A percentile compares a stretch with the other conserved stretches of the same genome.
These are phyloP conservation scores for Aspergillus proliferans DNA, from an alignment of 2,329 filamentous ascomycete genomes.

Conservation along the genomic window DNA sequence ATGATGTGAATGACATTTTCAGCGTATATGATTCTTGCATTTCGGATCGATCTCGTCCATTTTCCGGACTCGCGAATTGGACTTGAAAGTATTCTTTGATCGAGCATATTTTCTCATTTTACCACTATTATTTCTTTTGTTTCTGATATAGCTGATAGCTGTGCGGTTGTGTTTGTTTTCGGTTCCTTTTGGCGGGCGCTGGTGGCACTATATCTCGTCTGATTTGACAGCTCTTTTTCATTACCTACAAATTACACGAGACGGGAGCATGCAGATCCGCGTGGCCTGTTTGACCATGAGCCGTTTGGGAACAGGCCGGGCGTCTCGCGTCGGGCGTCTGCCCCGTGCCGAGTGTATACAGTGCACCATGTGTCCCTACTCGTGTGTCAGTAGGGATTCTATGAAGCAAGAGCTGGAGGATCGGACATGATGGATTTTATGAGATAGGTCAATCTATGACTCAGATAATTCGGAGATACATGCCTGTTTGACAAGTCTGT, in stretches of 20 bases:
- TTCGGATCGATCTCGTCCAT: background rate
- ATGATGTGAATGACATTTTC: conserved; percentile 18
- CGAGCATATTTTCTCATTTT: too few species aligned
- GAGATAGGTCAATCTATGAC: too few species aligned
- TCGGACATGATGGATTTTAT: background rate
- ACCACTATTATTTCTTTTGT: background rate
- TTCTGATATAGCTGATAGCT: background rate
- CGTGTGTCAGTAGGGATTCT: too few species aligned
- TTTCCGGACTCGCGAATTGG: too few species aligned
- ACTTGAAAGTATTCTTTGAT: too few species aligned
- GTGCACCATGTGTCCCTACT: too few species aligned
- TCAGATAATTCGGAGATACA: too few species aligned
- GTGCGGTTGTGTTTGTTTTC: background rate
- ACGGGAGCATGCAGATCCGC: background rate
- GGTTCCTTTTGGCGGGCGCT: background rate
- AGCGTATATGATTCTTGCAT: conserved; percentile 9
- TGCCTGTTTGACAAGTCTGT: background rate
- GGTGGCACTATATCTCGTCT: background rate
- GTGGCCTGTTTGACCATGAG: background rate
- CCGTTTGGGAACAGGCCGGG: too few species aligned
- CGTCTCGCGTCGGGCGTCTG: background rate
- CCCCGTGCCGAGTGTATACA: too few species aligned
- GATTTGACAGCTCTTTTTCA: background rate
- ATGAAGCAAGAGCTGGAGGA: background rate
- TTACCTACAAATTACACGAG: background rate